Evolutionary conservation across 768 basidiomycete genomes (phyloP).

Genomic region (Psilocybe subaeruginosa): DNA sequence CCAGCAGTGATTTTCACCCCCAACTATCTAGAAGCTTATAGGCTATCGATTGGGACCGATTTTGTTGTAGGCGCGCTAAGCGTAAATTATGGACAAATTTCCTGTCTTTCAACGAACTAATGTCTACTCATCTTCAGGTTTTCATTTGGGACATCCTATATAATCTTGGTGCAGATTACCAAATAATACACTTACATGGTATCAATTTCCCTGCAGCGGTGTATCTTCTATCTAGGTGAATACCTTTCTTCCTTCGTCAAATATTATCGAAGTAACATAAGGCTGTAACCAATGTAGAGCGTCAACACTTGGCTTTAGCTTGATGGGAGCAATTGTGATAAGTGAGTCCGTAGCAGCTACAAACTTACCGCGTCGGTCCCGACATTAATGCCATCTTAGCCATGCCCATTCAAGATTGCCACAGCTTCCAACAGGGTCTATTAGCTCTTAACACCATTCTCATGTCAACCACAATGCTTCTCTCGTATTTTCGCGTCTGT

Average conservation of each 20-base stretch:
- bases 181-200: background rate
- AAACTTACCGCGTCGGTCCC: no score
- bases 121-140: background rate
- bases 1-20: background rate
- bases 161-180: slow-evolving; percentile 4
- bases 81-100: background rate
- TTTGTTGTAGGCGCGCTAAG: slow-evolving; percentile 6
- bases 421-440: background rate
- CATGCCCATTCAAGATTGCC: background rate
- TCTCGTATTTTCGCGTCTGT: slow-evolving; percentile 11
- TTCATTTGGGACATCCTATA: slow-evolving; percentile 9
- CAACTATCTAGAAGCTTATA: background rate
- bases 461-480: background rate
- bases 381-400: background rate
- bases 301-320: background rate
- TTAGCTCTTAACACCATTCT: background rate
- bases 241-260: background rate
- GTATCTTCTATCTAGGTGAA: slow-evolving; percentile 7
- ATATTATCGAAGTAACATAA: background rate
- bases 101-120: background rate
- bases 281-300: background rate
- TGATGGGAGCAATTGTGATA: background rate
- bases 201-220: background rate
- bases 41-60: background rate
- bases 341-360: background rate